These are phyloP conservation scores for Hordeum vulgare DNA, from an alignment of 176 grass and related monocot species.

Conservation along the genomic window DNA sequence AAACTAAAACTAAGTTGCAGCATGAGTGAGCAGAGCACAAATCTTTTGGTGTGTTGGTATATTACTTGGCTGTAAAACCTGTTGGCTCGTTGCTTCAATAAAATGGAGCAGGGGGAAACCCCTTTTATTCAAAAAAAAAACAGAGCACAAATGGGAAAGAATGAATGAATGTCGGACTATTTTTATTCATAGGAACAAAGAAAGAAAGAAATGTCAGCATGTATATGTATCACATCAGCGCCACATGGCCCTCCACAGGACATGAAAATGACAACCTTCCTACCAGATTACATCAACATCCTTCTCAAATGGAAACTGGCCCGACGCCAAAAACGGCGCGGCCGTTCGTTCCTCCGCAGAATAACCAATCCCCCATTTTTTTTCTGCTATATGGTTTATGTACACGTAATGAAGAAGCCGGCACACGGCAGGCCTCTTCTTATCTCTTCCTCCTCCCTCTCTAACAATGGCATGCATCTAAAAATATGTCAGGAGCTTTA, in stretches of 20 bases:
- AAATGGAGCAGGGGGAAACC: too few relatives aligned
- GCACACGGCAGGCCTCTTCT: background rate
- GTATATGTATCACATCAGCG: slow-evolving; percentile 48
- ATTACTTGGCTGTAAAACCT: too few relatives aligned
- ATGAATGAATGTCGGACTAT: slow-evolving; percentile 47
- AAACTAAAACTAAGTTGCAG: background rate
- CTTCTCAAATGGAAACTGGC: slow-evolving; percentile 35
- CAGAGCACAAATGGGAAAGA: background rate
- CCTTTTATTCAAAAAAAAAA: too few relatives aligned
- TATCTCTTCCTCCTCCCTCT: background rate
- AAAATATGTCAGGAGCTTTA: slow-evolving; percentile 20
- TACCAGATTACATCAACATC: slow-evolving; percentile 13
- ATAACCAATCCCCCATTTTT: slow-evolving; percentile 26
- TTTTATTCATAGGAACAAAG: slow-evolving; percentile 63
- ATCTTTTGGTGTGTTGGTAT: too few relatives aligned
- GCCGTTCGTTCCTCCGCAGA: background rate
- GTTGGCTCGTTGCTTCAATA: too few relatives aligned
- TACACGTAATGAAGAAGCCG: slow-evolving; percentile 44
- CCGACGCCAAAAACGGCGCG: background rate
- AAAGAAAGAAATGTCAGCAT: slow-evolving; percentile 52
- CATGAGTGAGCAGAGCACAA: background rate
- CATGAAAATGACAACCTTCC: slow-evolving; percentile 43
- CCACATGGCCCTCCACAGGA: slow-evolving; percentile 40
- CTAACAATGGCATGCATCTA: slow-evolving; percentile 21
- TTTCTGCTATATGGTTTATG: slow-evolving; percentile 45